Conservation (phyloP, 768 basidiomycete species). For the Rubroboletus satanas region DNA sequence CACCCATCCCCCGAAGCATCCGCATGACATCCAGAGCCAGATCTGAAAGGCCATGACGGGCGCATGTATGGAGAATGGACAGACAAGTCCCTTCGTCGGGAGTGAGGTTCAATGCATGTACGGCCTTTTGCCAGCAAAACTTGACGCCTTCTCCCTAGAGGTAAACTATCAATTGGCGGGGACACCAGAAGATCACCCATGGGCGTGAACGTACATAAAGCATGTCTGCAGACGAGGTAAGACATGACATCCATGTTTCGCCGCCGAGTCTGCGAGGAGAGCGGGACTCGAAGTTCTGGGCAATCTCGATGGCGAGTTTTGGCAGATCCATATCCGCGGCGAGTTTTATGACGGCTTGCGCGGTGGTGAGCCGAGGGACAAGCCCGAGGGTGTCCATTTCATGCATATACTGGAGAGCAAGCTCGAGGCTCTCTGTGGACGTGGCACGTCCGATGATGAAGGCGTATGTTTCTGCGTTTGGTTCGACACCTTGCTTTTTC, state of each 20-base stretch:
- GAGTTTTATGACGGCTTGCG: conserved; percentile 49
- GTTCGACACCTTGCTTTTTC: conserved; percentile 44
- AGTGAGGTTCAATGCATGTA: conserved; percentile 46
- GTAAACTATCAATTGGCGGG: not conserved
- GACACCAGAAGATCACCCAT: not conserved
- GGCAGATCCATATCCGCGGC: conserved; percentile 54
- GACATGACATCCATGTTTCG: conserved; percentile 61
- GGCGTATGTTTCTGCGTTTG: conserved; percentile 52
- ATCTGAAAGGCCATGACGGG: conserved; percentile 64
- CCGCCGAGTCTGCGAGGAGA: conserved; percentile 51
- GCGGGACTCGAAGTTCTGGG: conserved; percentile 52
- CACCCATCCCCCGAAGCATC: conserved; percentile 45
- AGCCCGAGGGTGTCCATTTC: conserved; percentile 53
- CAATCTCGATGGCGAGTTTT: conserved; percentile 70
- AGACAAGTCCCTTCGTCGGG: conserved; percentile 76
- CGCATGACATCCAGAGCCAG: conserved; percentile 65
- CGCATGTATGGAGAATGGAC: conserved; percentile 68
- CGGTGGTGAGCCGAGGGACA: conserved; percentile 45
- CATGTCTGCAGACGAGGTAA: conserved; percentile 58
- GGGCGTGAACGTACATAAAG: conserved; percentile 60
- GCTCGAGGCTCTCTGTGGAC: conserved; percentile 54
- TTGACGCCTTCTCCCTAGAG: conserved; percentile 63
- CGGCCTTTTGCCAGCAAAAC: conserved; percentile 57
- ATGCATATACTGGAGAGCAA: conserved; percentile 57
- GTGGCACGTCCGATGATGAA: conserved; percentile 48